Conservation (phyloP, 2,329 filamentous ascomycete species). For the Gaeumannomyces sp. region DNA sequence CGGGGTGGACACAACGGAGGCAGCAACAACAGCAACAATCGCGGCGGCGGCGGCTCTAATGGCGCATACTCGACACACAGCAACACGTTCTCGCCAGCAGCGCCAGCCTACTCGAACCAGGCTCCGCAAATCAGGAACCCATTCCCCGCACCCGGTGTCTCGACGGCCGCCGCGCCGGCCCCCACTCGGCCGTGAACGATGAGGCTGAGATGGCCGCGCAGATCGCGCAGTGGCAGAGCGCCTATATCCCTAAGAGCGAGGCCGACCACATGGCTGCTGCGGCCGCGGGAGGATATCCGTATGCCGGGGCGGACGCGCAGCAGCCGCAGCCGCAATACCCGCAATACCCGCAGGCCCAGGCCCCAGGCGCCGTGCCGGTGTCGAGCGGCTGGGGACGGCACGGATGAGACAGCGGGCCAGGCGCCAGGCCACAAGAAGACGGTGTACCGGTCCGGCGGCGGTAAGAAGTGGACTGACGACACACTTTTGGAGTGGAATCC, state of each 20-base stretch:
- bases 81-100: conserved; percentile 28
- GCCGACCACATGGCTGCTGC: conserved; percentile 20
- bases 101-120: conserved; percentile 37
- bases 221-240: conserved; percentile 92
- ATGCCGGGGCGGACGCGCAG: conserved; percentile 18
- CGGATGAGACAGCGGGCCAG: conserved; percentile 37
- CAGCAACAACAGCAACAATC: conserved; percentile 14
- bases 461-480: conserved; percentile 86
- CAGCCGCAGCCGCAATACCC: conserved; percentile 16
- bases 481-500: conserved; percentile 94
- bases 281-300: conserved; percentile 19
- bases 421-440: conserved; percentile 69
- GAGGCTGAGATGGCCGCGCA: conserved; percentile 74
- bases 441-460: conserved; percentile 80
- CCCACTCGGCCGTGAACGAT: conserved; percentile 47
- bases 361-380: conserved; percentile 21
- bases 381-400: conserved; percentile 23
- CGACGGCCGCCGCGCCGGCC: conserved; percentile 18
- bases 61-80: conserved; percentile 27
- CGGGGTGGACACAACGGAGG: conserved; percentile 11
- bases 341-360: conserved; percentile 4
- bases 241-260: conserved; percentile 58
- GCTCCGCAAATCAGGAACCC: conserved; percentile 73
- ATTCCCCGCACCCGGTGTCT: conserved; percentile 58
- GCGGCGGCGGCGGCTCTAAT: conserved; percentile 22